phyloP scores from a whole-genome alignment of 78 protist genomes.

The slime mould (Dictyostelium discoideum) region dicty_2.7 NC_007091.3:3403501-3404000 shows the following conservation, averaged over 20 bases:
- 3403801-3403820: neutral
- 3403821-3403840: neutral
- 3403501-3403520: neutral
- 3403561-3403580: neutral
- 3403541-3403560: neutral
- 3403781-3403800: neutral
- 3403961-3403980: neutral
- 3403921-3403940: neutral
- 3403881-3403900: neutral
- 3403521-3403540: neutral
- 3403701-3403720: neutral
- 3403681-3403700: neutral
- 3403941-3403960: neutral
- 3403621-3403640: neutral
- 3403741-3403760: neutral
- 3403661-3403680: neutral
- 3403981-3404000: conserved; percentile 6
- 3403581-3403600: conserved; percentile 10
- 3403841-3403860: neutral
- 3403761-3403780: neutral
- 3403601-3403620: conserved; percentile 4
- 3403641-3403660: neutral
- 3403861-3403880: neutral
- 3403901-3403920: neutral
- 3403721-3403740: neutral